Evolutionary conservation across 176 grass and related monocot genomes (phyloP).

Genomic region (Ananas comosus): DNA sequence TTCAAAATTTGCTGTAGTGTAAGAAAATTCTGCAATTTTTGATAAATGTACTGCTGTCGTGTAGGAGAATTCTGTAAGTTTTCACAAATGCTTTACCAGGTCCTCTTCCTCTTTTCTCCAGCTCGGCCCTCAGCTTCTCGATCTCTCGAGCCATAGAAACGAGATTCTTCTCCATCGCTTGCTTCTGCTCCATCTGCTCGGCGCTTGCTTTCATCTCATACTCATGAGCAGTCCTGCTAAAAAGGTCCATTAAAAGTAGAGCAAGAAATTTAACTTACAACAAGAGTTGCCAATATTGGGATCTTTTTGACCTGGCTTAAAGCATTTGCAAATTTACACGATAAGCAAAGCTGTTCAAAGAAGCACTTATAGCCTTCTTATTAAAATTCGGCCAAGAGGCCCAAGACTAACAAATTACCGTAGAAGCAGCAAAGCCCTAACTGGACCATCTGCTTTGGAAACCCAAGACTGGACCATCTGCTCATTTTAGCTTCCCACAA

Average conservation of each 20-base stretch:
- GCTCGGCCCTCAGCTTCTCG: conserved; percentile 31
- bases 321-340: no score
- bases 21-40: not conserved
- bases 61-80: not conserved
- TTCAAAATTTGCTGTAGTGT: conserved; percentile 2
- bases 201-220: conserved; percentile 35
- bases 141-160: conserved; percentile 32
- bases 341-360: no score
- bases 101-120: conserved; percentile 26
- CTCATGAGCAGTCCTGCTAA: conserved; percentile 17
- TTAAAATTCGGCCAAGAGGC: no score
- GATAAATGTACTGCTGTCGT: conserved; percentile 8
- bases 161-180: conserved; percentile 37
- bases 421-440: no score
- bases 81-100: conserved; percentile 15
- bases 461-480: no score
- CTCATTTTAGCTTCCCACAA: no score
- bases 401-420: no score
- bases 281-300: no score
- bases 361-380: no score
- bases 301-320: no score
- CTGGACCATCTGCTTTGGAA: no score
- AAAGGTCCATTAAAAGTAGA: not conserved
- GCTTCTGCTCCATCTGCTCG: conserved; percentile 29
- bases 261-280: not conserved